Percentiles rank a stretch among this genome's conserved stretches.
These are phyloP conservation scores for Pterocarpus santalinus DNA, from an alignment of 306 rosid species.

Conservation along the genomic window DNA sequence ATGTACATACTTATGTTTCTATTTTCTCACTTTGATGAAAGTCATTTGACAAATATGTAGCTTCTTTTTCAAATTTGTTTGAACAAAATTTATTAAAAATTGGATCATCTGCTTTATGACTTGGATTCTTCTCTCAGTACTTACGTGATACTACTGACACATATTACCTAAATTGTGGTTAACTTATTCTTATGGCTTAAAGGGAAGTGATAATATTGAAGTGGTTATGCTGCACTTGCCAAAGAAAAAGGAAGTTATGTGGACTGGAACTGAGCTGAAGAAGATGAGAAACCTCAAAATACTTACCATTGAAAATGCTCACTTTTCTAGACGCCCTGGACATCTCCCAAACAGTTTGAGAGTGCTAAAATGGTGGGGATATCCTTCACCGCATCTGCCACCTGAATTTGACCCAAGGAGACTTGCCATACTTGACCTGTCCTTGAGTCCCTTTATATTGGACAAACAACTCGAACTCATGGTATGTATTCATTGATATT, in stretches of 20 bases:
- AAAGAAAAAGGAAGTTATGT: conserved; percentile 21
- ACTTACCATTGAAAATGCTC: not conserved
- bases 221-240: conserved; percentile 9
- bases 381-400: conserved; percentile 20
- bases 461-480: conserved; percentile 1
- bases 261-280: conserved; percentile 37
- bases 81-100: not conserved
- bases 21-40: not conserved
- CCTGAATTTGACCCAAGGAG: conserved; percentile 23
- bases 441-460: conserved; percentile 1
- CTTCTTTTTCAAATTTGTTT: not conserved
- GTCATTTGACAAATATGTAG: not conserved
- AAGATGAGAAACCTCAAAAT: conserved; percentile 40
- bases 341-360: conserved; percentile 35
- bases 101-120: not conserved
- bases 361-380: conserved; percentile 31
- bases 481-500: conserved; percentile 1
- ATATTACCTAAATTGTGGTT: not conserved
- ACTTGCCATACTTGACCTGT: conserved; percentile 28
- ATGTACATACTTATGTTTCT: not conserved
- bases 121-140: conserved; percentile 5
- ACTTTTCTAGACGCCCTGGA: conserved; percentile 22
- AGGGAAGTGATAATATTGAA: conserved; percentile 26
- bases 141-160: not conserved
- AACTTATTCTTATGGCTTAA: not conserved